Evolutionary conservation across 2,329 filamentous ascomycete genomes (phyloP), one percentile per base, ranked within the genome.

Genomic region (Aspergillus sp.): DNA sequence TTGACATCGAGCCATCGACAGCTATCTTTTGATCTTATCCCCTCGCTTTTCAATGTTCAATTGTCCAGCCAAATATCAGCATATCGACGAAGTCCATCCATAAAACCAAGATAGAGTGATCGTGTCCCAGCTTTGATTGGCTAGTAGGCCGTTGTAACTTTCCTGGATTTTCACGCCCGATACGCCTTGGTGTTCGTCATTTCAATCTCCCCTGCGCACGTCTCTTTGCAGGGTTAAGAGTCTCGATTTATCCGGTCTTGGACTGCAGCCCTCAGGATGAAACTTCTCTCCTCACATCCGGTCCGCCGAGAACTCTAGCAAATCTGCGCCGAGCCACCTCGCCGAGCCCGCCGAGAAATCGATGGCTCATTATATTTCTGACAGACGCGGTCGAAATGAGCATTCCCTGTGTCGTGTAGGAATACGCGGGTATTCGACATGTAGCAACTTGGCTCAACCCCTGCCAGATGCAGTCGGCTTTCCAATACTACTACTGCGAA

Each of bases 271-370:
- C 35, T 37, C 15, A n/a, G 35, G 12, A 37, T n/a, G 35, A 37
- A 37, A 37, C 35, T n/a, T 37, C 6, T n/a, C 35, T 37, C 35
- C 35, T 37, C 35, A n/a, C 35, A 37, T 33, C 33, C 23, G 41
- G 49, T 44, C 43, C 54, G 52, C 47, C 50, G 54, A 52, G 50
- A 12, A 37, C 15, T 37, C 35, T n/a, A 6, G 35, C 14, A n/a
- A 37, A 15, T 37, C 35, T 39, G 19, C 45, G 59, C 59, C 59
- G 59, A 63, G 61, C 58, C 40, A 55, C 35, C 39, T 59, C 52
- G 59, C 57, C 56, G 52, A 62, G 61, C 55, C 52, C 35, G 35
- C 35, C 35, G 35, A 37, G 35, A 15, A 37, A 37, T 37, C 15
- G 27, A 31, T 31, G 27, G 27, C 35, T 37, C 35, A 37, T 37